Evolutionary conservation across 164 flowering plant species (phyloP), one percentile per base, ranked within the genome.

Genomic region (Protea cynaroides): DNA sequence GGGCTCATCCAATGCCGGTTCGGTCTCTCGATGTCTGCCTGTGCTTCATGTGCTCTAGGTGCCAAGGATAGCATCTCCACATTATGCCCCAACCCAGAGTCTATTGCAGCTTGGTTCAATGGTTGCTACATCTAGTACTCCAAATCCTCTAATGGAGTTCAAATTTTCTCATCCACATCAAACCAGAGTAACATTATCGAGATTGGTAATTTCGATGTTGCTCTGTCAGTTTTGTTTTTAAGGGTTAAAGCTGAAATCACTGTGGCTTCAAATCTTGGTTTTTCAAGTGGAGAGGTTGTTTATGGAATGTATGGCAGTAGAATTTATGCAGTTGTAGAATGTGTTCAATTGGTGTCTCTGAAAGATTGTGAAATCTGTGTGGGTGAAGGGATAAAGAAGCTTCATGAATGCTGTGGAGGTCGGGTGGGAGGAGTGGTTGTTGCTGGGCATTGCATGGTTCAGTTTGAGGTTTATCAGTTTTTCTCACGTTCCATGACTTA

Each of bases 81-180:
- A 0, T 25, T 50, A 10, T 72, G 71, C 51, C 66, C 62, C 0
- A 23, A 46, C 22, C 59, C 75, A 9, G 56, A 51, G 11, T 25
- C 68, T 5, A 62, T 24, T 23, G 17, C 65, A 0, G 71, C 68
- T 46, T 72, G 75, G 75, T 67, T 63, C 38, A 65, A 72, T 22
- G 68, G 64, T 63, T 72, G 75, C 37, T 67, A 63, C 58, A 6
- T 67, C 36, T 62, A 72, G 23, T 72, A 67, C 64, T 53, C 43
- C 56, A 23, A 52, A 61, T 36, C 19, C 53, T 15, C 9, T n/a
- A n/a, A n/a, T n/a, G n/a, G n/a, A n/a, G n/a, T n/a, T n/a, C 34
- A 52, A 43, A 50, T 56, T 44, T 50, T 61, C 69, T 56, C 56
- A 10, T 38, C 60, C 22, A 29, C 25, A 11, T 67, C 68, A 12